Evolutionary conservation across 106 monocot genomes (phyloP).

Genomic region (Gastrodia elata): DNA sequence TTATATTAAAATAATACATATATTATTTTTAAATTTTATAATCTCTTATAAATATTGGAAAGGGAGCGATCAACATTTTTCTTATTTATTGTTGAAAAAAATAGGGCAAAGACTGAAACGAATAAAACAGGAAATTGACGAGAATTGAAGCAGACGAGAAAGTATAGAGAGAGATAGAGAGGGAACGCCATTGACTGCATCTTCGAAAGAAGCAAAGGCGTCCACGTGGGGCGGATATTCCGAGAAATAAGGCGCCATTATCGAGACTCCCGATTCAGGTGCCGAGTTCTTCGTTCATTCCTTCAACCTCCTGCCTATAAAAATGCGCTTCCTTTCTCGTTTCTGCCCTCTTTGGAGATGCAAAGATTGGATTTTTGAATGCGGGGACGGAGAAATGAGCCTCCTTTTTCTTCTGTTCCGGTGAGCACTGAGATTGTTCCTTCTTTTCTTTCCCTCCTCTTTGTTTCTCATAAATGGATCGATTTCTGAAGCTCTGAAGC

Average conservation of each 20-base stretch:
- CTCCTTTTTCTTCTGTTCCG: neutral
- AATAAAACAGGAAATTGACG: neutral
- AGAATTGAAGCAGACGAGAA: neutral
- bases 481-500: too few relatives aligned
- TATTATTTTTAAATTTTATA: too few relatives aligned
- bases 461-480: neutral
- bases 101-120: neutral
- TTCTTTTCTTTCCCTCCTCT: neutral
- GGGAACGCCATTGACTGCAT: neutral
- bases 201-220: neutral
- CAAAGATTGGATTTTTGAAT: conserved; percentile 1
- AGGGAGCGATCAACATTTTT: too few relatives aligned
- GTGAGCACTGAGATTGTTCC: neutral
- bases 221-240: conserved; percentile 1
- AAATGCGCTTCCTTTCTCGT: too few relatives aligned
- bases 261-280: neutral
- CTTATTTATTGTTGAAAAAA: too few relatives aligned
- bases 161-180: neutral
- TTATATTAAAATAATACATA: too few relatives aligned
- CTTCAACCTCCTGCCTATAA: neutral
- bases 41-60: too few relatives aligned
- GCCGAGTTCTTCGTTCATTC: neutral
- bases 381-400: neutral
- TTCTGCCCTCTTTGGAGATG: neutral
- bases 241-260: conserved; percentile 6